phyloP scores from a whole-genome alignment of 805 yeast genomes.

The Kuraishia floccosa region DNA sequence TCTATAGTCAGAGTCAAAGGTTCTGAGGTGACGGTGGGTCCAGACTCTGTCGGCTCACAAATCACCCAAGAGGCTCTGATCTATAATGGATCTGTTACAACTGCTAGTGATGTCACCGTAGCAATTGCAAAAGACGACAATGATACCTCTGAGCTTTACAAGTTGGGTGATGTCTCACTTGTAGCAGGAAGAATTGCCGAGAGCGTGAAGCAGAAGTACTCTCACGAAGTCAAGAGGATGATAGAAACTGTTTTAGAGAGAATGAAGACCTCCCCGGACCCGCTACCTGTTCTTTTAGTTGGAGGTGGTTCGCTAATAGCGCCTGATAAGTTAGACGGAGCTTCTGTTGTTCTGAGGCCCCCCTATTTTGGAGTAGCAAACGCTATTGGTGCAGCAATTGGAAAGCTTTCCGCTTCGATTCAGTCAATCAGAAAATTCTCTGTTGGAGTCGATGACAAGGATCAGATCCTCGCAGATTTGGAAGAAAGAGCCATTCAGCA shows the following conservation, averaged over 20 bases:
- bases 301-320: conserved; percentile 40
- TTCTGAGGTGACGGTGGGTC: conserved; percentile 21
- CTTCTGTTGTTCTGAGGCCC: conserved; percentile 28
- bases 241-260: conserved; percentile 29
- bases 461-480: conserved; percentile 10
- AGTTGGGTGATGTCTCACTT: background rate
- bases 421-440: conserved; percentile 1
- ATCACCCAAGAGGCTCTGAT: conserved; percentile 21
- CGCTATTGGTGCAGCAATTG: conserved; percentile 40
- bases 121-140: conserved; percentile 7
- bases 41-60: conserved; percentile 35
- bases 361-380: conserved; percentile 31
- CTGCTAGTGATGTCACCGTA: conserved; percentile 25
- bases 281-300: conserved; percentile 29
- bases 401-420: conserved; percentile 25
- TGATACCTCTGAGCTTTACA: no score
- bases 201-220: background rate
- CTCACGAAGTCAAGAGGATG: conserved; percentile 10
- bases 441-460: conserved; percentile 3
- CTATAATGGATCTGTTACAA: conserved; percentile 29
- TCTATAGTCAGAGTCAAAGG: conserved; percentile 22
- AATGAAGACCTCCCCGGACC: conserved; percentile 32
- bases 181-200: background rate
- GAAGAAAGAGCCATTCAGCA: conserved; percentile 8
- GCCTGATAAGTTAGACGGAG: conserved; percentile 24